phyloP scores from a whole-genome alignment of 2,329 filamentous ascomycete species.

The Polychaeton citri region DNA sequence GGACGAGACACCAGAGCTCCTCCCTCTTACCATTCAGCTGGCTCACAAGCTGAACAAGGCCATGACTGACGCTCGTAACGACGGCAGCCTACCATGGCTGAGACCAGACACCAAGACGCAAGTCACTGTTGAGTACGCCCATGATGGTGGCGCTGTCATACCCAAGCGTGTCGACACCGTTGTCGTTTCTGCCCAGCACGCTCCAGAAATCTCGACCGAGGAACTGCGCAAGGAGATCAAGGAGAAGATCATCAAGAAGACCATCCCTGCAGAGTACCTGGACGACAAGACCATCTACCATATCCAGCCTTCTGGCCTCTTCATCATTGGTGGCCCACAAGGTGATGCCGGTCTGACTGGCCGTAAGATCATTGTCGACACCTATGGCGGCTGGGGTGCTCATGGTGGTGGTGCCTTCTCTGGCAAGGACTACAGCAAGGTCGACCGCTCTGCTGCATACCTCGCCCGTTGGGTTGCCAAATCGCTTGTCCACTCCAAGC shows the following conservation, averaged over 20 bases:
- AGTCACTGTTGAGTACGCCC: conserved; percentile 96
- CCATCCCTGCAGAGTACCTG: conserved; percentile 84
- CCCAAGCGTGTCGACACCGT: conserved; percentile 91
- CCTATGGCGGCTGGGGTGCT: conserved; percentile 98
- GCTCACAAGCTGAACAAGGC: conserved; percentile 95
- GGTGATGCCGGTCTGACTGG: conserved; percentile 97
- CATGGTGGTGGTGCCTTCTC: conserved; percentile 99
- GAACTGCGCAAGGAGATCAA: conserved; percentile 85
- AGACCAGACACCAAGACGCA: conserved; percentile 99
- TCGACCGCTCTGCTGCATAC: conserved; percentile 96
- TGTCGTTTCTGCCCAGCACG: conserved; percentile 92
- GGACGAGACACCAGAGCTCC: conserved; percentile 94
- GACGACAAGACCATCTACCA: conserved; percentile 93
- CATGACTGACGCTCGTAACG: conserved; percentile 78
- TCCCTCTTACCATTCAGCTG: conserved; percentile 85
- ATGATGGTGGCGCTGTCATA: conserved; percentile 86
- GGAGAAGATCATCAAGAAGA: conserved; percentile 93
- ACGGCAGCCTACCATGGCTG: conserved; percentile 84
- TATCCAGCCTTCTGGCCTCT: conserved; percentile 95
- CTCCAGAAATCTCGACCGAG: conserved; percentile 76
- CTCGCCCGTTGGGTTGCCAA: conserved; percentile 98
- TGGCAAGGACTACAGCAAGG: conserved; percentile 99
- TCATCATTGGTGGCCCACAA: conserved; percentile 98
- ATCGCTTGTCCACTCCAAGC: conserved; percentile 78
- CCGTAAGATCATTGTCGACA: conserved; percentile 99